A percentile compares a stretch with the other conserved stretches of the same genome.
Evolutionary conservation across 2,329 filamentous ascomycete species (phyloP).

Genomic region (Raffaelea deltoideospora): DNA sequence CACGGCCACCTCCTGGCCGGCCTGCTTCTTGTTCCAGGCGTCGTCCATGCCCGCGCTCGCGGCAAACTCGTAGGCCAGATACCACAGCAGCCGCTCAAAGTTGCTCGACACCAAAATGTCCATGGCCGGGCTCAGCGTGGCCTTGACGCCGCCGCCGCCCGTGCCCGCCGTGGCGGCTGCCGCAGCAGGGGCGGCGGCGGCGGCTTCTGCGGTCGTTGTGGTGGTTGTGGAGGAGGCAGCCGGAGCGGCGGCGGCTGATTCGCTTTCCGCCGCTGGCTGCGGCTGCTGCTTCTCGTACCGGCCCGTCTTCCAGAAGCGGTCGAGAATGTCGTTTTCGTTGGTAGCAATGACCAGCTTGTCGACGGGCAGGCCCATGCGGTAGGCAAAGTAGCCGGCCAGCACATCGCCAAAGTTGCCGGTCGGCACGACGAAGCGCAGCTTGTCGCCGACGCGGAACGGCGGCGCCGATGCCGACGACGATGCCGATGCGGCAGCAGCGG

Average conservation of each 20-base stretch:
- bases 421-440: conserved; percentile 75
- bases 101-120: conserved; percentile 94
- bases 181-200: conserved; percentile 14
- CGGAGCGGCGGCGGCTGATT: neutral
- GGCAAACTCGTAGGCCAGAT: conserved; percentile 58
- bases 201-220: neutral
- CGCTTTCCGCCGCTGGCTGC: conserved; percentile 22
- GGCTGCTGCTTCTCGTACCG: conserved; percentile 61
- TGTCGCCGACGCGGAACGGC: conserved; percentile 47
- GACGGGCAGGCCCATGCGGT: conserved; percentile 43
- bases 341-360: conserved; percentile 80
- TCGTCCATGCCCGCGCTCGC: conserved; percentile 44
- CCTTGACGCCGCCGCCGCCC: conserved; percentile 54
- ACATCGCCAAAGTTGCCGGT: conserved; percentile 95
- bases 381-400: conserved; percentile 79
- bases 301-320: conserved; percentile 87
- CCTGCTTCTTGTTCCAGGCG: conserved; percentile 50
- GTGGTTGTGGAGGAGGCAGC: neutral
- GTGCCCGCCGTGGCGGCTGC: conserved; percentile 46
- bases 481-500: too few species aligned
- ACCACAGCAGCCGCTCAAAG: conserved; percentile 93
- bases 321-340: conserved; percentile 93
- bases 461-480: too few species aligned
- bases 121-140: conserved; percentile 91
- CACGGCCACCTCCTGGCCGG: conserved; percentile 57